Base-by-base conservation (phyloP, 352 stramenopile species). In the Globisporangium yorkense region DNA sequence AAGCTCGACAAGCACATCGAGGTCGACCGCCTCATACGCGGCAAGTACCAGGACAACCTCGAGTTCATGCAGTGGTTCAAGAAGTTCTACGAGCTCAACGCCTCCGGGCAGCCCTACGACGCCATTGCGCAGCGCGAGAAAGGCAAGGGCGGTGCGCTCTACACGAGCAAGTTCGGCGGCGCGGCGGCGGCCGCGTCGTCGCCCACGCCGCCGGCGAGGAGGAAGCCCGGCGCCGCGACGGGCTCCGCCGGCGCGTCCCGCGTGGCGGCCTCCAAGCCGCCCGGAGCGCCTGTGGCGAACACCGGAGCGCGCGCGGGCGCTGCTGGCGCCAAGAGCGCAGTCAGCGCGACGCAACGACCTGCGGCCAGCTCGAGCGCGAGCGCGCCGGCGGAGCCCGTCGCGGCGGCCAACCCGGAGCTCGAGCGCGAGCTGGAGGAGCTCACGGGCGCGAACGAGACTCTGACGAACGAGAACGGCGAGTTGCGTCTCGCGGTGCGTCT, bases 11-110 rank as follows among this genome's bases (percentile, higher is more conserved):
- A 89, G 56, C 80, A 98, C 74, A 94, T 99, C 29, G 96, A 99
- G 69, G 97, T 99, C 27, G 92, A 99, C 57, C 96, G 97, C 40
- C 83, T 99, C 33, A 97, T 99, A 64, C 85, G 96, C 21, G 98
- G 92, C 48, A 99, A 99, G 71, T 99, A 99, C 83, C 97, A 99
- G 72, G 97, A 99, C 72, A 99, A 99, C 75, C 84, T 99, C 58
- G 98, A 99, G 74, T 99, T 99, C 70, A 99, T 99, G 89, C 97
- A 99, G 78, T 99, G 96, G 90, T 94, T 96, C 62, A 97, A 97
- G 59, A 77, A 78, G 29, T 97, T 98, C 54, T 97, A 96, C 70
- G 89, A 98, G 49, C 71, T 90, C 57, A 96, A 94, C 57, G 80
- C 74, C n/a, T 80, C 74, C 2, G 69, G 73, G 4, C 64, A 76